Percentiles rank a stretch among this genome's conserved stretches.
These are phyloP conservation scores for Colletotrichum echinochloae DNA, from an alignment of 2,329 filamentous ascomycete species.

Conservation along the genomic window DNA sequence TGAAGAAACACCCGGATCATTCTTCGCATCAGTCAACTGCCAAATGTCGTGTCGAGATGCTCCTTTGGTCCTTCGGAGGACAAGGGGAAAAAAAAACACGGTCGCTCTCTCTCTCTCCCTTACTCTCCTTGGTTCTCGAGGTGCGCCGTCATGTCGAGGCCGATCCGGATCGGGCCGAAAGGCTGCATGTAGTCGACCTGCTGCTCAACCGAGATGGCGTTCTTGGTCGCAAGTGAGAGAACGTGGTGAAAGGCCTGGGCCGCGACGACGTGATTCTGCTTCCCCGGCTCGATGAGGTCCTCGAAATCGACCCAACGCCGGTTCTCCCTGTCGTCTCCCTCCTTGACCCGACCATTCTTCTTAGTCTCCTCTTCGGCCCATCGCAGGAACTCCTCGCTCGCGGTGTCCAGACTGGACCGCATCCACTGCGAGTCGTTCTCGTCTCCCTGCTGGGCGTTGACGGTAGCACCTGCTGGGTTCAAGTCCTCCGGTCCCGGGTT, in stretches of 20 bases:
- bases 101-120: background rate
- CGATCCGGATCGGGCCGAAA: slow-evolving; percentile 62
- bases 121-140: background rate
- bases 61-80: no score
- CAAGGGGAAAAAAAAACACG: background rate
- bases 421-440: slow-evolving; percentile 49
- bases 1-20: background rate
- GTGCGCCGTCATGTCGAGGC: slow-evolving; percentile 42
- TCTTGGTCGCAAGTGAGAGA: slow-evolving; percentile 76
- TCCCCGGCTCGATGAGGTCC: slow-evolving; percentile 70
- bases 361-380: slow-evolving; percentile 55
- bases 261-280: slow-evolving; percentile 70
- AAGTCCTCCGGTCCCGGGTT: slow-evolving; percentile 49
- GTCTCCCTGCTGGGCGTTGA: slow-evolving; percentile 40
- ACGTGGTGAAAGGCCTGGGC: slow-evolving; percentile 83
- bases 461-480: slow-evolving; percentile 30
- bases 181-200: slow-evolving; percentile 52
- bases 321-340: slow-evolving; percentile 47
- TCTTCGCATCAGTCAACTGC: background rate
- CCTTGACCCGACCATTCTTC: slow-evolving; percentile 47
- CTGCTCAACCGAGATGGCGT: slow-evolving; percentile 73
- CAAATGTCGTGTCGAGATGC: slow-evolving; percentile 11
- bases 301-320: slow-evolving; percentile 73
- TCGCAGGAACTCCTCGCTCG: slow-evolving; percentile 59
- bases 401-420: slow-evolving; percentile 55